Evolutionary conservation across 2,329 filamentous ascomycete genomes (phyloP), one percentile per base, ranked within the genome.

Genomic region (Paracamarosporium sp.): DNA sequence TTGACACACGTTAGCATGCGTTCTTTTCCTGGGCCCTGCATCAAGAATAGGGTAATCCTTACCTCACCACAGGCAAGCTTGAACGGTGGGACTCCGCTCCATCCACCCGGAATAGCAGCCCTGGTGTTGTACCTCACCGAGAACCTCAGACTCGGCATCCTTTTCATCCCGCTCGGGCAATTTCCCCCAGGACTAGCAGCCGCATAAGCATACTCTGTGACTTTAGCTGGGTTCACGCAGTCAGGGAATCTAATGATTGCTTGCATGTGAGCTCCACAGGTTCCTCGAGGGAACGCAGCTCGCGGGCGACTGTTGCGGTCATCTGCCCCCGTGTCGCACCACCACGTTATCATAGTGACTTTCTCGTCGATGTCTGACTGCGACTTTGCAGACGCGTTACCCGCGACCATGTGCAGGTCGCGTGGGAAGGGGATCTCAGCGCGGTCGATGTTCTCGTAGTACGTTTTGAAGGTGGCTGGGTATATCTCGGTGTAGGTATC

Each of bases 61-160:
- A 72, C 71, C 20, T 64, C 62, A 0, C 78, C 78, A 55, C 73
- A 78, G 0, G 79, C 68, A 3, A 80, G 68, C 67, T 78, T 73
- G 22, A 80, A 63, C 0, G 79, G 79, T 0, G 78, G 71, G 0
- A 66, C 63, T 25, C 79, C 78, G 22, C 48, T 70, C 79, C 79
- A 81, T 12, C 79, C 78, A 40, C 75, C 65, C 13, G 79, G 76
- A 3, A 81, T 68, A 4, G 71, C 65, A 47, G 71, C 72, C 45
- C 76, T 70, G 5, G 78, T 66, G 55, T 80, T 78, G 62, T 79
- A 81, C 38, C 78, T 74, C 55, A 79, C 76, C 41, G 72, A 76
- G 68, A 80, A 80, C 36, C 79, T 72, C 20, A 80, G 68, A 57
- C 75, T 71, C 13, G 78, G 76, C 67, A 80, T 78, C 11, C 73